Evolutionary conservation across 345 rosid genomes (phyloP).

Genomic region (Corymbia maculata): DNA sequence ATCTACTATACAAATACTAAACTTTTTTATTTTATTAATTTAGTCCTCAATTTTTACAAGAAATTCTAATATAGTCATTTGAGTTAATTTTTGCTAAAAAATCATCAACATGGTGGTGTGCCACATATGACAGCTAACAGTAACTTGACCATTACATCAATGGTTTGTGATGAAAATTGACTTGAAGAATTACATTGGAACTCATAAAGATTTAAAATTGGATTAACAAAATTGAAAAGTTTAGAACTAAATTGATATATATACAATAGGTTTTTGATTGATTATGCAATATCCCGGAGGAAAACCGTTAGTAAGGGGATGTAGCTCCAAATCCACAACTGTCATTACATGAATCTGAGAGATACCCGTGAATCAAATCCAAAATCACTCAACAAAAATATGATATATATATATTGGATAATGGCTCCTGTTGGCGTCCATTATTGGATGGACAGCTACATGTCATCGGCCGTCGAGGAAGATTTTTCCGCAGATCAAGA

Average conservation of each 20-base stretch:
- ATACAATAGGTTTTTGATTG: rapidly evolving
- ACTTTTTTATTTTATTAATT: not conserved
- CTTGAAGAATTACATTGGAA: not conserved
- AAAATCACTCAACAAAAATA: not conserved
- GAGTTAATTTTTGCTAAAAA: rapidly evolving
- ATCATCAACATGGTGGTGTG: not conserved
- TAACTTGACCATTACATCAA: not conserved
- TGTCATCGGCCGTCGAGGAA: not conserved
- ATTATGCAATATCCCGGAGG: not conserved
- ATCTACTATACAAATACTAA: not conserved
- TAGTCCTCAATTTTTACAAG: not conserved
- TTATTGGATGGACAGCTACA: not conserved
- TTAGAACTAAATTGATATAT: rapidly evolving
- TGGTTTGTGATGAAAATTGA: rapidly evolving
- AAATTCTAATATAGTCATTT: not conserved
- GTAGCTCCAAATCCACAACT: not conserved
- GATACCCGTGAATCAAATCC: not conserved
- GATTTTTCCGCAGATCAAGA: not conserved
- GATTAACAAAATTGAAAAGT: not conserved
- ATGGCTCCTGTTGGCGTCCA: not conserved
- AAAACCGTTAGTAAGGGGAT: not conserved
- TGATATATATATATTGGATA: not conserved
- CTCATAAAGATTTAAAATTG: not conserved
- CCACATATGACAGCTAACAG: rapidly evolving
- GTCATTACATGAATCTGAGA: not conserved